phyloP scores from a whole-genome alignment of 306 rosid species.

The Quercus bicolor region DNA sequence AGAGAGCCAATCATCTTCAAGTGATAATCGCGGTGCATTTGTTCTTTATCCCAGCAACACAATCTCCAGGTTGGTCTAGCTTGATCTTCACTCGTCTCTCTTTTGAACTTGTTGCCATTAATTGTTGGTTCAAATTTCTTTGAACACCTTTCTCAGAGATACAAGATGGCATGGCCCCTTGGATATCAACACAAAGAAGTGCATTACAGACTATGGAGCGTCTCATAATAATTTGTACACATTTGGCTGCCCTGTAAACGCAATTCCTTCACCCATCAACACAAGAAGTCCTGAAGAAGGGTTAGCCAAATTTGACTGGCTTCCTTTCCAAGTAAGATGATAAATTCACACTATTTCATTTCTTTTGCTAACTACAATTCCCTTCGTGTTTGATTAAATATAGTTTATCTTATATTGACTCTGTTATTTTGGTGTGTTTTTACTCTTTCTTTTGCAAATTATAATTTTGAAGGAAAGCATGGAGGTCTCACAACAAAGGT shows the following conservation, averaged over 20 bases:
- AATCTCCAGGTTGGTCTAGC: slow-evolving; percentile 27
- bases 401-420: not conserved
- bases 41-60: slow-evolving; percentile 22
- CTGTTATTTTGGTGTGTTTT: not conserved
- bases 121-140: not conserved
- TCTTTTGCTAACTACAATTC: not conserved
- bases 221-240: slow-evolving; percentile 23
- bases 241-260: slow-evolving; percentile 2
- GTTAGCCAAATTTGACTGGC: slow-evolving; percentile 19
- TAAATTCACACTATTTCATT: not conserved
- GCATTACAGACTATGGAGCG: slow-evolving; percentile 20
- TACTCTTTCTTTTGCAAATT: not conserved
- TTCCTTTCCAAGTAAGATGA: slow-evolving; percentile 35
- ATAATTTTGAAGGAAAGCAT: slow-evolving; percentile 24
- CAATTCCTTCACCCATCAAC: slow-evolving; percentile 27
- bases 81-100: not conserved
- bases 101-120: not conserved
- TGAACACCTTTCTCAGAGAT: slow-evolving; percentile 25
- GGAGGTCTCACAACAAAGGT: slow-evolving; percentile 13
- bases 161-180: slow-evolving; percentile 33
- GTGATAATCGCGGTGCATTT: slow-evolving; percentile 11
- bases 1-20: slow-evolving; percentile 21
- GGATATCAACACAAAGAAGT: slow-evolving; percentile 28
- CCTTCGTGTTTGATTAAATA: not conserved
- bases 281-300: slow-evolving; percentile 22